Evolutionary conservation across 2,329 filamentous ascomycete species (phyloP), one percentile per base, ranked within the genome.

Genomic region (Fusarium metavorans): DNA sequence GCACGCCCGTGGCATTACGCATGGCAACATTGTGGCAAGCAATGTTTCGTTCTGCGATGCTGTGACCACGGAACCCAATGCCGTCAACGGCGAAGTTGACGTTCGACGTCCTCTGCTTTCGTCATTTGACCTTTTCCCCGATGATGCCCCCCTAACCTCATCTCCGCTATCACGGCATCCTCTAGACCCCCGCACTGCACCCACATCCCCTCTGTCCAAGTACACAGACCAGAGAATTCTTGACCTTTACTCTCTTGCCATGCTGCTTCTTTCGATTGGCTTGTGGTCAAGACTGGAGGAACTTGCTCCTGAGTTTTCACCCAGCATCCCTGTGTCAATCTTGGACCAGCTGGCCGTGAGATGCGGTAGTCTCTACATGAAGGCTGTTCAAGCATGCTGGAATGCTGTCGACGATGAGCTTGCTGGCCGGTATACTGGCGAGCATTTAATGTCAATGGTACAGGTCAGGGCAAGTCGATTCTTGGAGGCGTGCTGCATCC

Each of bases 281-380:
- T 83, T 95, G 10, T 96, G 94, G 94, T 90, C 89, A 5, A 91
- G 90, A 13, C 85, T 95, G 0, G 89, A 90, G 64, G 84, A 86
- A 20, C 82, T 91, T 0, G 84, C 87, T 1, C 81, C 87, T 0
- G 82, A 84, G 41, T 37, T 68, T 13, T 86, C 81, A 0, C 81
- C 90, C 14, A 87, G 87, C 78, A 88, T 93, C 30, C 84, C 89
- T 0, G 89, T 92, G 70, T 89, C 92, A 32, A 87, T 90, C 0
- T 83, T 94, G 4, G 87, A 91, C 2, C 89, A 90, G 72, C 84
- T 95, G 2, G 88, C 91, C 0, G 89, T 90, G 5, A 90, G 90
- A 79, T 95, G 93, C 75, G 93, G 93, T 16, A 93, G 90, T 9
- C 86, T 93, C 0, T 96, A 95, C 81, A 92, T 91, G 88, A 92